Conservation (phyloP, 768 basidiomycete species). For the Coprinopsis strossmayeri region DNA sequence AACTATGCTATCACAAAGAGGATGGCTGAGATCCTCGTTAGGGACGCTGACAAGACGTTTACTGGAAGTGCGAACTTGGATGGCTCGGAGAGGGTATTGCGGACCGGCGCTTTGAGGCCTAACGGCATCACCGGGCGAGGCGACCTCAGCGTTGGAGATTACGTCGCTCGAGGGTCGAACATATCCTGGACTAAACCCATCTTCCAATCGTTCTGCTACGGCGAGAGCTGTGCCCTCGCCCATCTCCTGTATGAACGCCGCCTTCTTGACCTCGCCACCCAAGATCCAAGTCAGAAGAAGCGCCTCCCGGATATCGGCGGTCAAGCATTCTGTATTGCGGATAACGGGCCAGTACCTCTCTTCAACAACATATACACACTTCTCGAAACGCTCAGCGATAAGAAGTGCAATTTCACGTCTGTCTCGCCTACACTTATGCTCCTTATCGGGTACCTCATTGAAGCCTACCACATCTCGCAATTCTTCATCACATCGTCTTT, state of each 20-base stretch:
- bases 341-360: constrained; percentile 57
- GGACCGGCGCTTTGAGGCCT: constrained; percentile 73
- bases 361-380: constrained; percentile 56
- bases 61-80: constrained; percentile 17
- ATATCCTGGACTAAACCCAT: constrained; percentile 56
- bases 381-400: constrained; percentile 49
- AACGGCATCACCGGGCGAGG: constrained; percentile 75
- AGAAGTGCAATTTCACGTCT: constrained; percentile 46
- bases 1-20: constrained; percentile 71
- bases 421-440: constrained; percentile 63
- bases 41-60: constrained; percentile 25
- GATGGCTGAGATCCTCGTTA: constrained; percentile 45
- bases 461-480: constrained; percentile 46
- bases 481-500: constrained; percentile 25
- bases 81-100: constrained; percentile 30
- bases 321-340: constrained; percentile 59
- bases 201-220: constrained; percentile 62
- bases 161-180: constrained; percentile 52
- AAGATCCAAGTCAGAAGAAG: constrained; percentile 13
- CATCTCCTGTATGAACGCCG: constrained; percentile 71
- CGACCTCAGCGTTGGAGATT: constrained; percentile 62
- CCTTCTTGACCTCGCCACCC: constrained; percentile 51
- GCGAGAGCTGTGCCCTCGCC: constrained; percentile 69
- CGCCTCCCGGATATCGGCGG: constrained; percentile 64
- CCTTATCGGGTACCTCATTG: constrained; percentile 49